phyloP scores from a whole-genome alignment of 2,329 filamentous ascomycete species.

The Monosporascus sp. region DNA sequence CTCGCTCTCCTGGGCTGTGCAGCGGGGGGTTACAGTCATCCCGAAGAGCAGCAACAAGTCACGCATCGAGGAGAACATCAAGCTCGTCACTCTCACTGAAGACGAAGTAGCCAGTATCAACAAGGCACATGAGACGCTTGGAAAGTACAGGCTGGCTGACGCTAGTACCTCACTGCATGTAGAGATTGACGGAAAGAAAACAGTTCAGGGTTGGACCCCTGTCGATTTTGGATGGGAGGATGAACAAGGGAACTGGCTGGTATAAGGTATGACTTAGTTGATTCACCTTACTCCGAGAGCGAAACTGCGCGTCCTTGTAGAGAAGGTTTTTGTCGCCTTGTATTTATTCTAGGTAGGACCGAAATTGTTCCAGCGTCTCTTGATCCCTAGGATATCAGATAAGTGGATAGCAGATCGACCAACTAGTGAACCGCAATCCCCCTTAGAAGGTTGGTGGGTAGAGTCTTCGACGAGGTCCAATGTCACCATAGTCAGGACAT shows the following conservation, averaged over 20 bases:
- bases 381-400: too few relatives aligned
- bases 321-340: too few relatives aligned
- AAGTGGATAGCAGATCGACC: too few relatives aligned
- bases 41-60: constrained; percentile 16
- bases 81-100: constrained; percentile 18
- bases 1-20: constrained; percentile 21
- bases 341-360: too few relatives aligned
- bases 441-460: too few relatives aligned
- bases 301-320: too few relatives aligned
- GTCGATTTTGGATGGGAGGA: constrained; percentile 24
- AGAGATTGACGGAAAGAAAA: constrained; percentile 16
- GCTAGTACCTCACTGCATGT: constrained; percentile 8
- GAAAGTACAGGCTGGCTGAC: constrained; percentile 13
- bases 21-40: constrained; percentile 19
- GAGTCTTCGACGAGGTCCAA: too few relatives aligned
- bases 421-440: too few relatives aligned
- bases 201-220: constrained; percentile 17
- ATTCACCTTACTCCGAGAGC: too few relatives aligned
- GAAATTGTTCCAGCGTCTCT: too few relatives aligned
- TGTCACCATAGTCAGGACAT: too few relatives aligned
- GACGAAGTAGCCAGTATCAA: constrained; percentile 22
- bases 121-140: constrained; percentile 17
- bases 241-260: constrained; percentile 21
- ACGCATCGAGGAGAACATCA: constrained; percentile 20
- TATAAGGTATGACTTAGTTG: not conserved